Base-by-base conservation (phyloP, 306 rosid genomes). In the Acacia confusa region DNA sequence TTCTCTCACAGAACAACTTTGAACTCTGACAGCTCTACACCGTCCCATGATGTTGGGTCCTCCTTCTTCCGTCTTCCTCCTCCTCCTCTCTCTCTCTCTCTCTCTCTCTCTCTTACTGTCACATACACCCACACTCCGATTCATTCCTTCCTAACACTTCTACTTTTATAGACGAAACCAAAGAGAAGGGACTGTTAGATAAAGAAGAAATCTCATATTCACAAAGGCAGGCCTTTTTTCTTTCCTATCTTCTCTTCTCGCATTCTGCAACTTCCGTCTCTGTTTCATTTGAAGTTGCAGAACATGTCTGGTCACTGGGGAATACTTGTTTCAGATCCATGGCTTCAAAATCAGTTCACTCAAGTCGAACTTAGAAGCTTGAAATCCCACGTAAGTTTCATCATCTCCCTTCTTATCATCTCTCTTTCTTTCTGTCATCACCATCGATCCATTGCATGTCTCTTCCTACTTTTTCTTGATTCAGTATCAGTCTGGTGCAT, bases 261-360 rank as follows among this genome's bases (percentile, higher is more conserved):
- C 72, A 60, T 67, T 72, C 38, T 78, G 17, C 69, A 72, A 69
- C 76, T 61, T 34, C n/a, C 25, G 6, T 38, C 55, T 66, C 38
- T 9, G 53, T 25, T 40, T 84, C 40, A 41, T 43, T 71, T 67
- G 34, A 27, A 50, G 69, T 63, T 13, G 27, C 43, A 47, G 57
- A 69, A 43, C 7, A 95, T 95, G 99, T 88, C 92, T 13, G 90
- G 96, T 47, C 96, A 90, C 64, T 92, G 96, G 80, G 99, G 99
- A 79, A 88, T 95, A 85, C 92, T 95, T 20, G 99, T 95, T 82
- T 95, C 99, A 86, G 99, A 95, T 95, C 99, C 96, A 88, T 95
- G 87, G 90, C 94, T 95, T 47, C 99, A 95, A 76, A 95, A 91
- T 72, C 99, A 95, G 89, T 95, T 95, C 91, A 95, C 99, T 34